Percentiles rank a stretch among this genome's conserved stretches.
phyloP scores from a whole-genome alignment of 768 basidiomycete genomes.

The Cytidiella melzeri region DNA sequence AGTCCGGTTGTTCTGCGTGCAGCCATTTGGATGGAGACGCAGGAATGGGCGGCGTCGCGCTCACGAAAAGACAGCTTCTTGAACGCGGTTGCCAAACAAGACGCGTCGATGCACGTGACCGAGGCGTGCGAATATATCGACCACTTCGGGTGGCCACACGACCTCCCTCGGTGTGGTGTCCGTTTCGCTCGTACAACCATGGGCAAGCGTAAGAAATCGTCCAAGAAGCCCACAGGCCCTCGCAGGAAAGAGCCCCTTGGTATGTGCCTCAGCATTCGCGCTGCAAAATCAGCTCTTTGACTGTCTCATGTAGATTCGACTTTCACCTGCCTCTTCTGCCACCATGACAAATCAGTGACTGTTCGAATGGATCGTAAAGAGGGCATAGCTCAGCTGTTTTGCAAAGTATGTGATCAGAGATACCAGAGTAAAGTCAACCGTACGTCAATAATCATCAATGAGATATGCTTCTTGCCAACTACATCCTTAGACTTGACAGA shows the following conservation, averaged over 20 bases:
- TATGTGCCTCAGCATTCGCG: conserved; percentile 27
- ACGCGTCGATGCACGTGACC: conserved; percentile 9
- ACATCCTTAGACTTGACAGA: conserved; percentile 78
- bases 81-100: conserved; percentile 1
- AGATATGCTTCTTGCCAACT: too few relatives aligned
- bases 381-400: conserved; percentile 72
- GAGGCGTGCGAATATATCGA: conserved; percentile 4
- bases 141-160: not conserved
- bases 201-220: conserved; percentile 91
- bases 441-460: conserved; percentile 33
- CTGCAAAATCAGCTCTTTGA: not conserved
- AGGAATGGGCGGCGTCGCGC: not conserved
- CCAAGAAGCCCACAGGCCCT: conserved; percentile 68
- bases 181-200: conserved; percentile 32
- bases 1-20: conserved; percentile 47
- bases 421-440: conserved; percentile 86
- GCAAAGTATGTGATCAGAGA: conserved; percentile 81
- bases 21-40: conserved; percentile 41
- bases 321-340: conserved; percentile 85
- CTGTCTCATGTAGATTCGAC: conserved; percentile 51
- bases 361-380: conserved; percentile 84
- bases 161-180: not conserved
- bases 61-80: too few relatives aligned
- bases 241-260: conserved; percentile 70
- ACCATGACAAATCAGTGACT: conserved; percentile 85